A percentile compares a stretch with the other conserved stretches of the same genome.
phyloP scores from a whole-genome alignment of 1,139 yeast genomes.

The Arxiozyma slooffiae region DNA sequence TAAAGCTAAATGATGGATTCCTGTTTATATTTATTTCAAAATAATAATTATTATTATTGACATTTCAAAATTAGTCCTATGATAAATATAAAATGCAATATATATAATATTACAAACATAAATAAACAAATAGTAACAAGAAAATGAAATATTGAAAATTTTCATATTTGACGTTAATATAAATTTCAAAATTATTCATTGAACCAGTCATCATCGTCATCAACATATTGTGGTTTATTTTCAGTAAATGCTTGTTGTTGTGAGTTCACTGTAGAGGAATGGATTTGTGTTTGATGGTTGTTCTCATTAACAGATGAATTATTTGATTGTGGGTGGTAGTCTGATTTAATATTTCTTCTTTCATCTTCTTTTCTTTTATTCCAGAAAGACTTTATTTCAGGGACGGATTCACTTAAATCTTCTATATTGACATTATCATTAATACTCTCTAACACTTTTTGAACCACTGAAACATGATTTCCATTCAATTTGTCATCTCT shows the following conservation, averaged over 20 bases:
- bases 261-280: conserved; percentile 3
- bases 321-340: conserved; percentile 2
- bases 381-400: conserved; percentile 41
- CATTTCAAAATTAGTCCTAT: too few relatives aligned
- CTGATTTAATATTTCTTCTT: not conserved
- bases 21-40: too few relatives aligned
- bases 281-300: not conserved
- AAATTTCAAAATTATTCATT: conserved; percentile 12
- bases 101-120: too few relatives aligned
- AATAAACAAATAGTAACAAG: too few relatives aligned
- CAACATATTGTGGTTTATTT: conserved; percentile 26
- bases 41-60: too few relatives aligned
- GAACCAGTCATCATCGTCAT: conserved; percentile 31
- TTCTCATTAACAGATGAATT: not conserved
- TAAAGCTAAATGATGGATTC: not conserved
- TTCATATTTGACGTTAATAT: too few relatives aligned
- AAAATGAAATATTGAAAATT: not conserved
- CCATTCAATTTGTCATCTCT: conserved; percentile 89
- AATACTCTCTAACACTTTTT: conserved; percentile 73
- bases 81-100: too few relatives aligned
- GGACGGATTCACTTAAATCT: conserved; percentile 48
- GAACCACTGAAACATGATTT: conserved; percentile 71
- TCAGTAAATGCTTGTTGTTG: conserved; percentile 2
- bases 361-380: conserved; percentile 33
- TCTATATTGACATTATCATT: conserved; percentile 77